These are phyloP conservation scores for Trichoderma sp. DNA, from an alignment of 2,329 filamentous ascomycete genomes.

Conservation along the genomic window DNA sequence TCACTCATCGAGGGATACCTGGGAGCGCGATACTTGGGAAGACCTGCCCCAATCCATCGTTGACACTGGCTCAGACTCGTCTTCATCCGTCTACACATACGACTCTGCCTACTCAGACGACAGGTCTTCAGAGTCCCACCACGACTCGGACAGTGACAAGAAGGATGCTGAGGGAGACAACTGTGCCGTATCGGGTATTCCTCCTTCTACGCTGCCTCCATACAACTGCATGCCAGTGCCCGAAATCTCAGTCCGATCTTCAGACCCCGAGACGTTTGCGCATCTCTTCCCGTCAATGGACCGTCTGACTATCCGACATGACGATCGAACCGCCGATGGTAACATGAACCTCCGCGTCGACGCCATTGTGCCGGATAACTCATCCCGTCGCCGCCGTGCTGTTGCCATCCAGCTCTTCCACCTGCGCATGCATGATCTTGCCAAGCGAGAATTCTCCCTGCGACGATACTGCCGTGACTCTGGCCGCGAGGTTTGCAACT, in stretches of 20 bases:
- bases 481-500: constrained; percentile 87
- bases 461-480: constrained; percentile 90
- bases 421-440: constrained; percentile 88
- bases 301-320: constrained; percentile 79
- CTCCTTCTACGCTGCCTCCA: constrained; percentile 49
- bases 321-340: constrained; percentile 84
- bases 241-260: constrained; percentile 62
- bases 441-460: constrained; percentile 82
- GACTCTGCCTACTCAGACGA: constrained; percentile 60
- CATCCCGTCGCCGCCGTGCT: constrained; percentile 42
- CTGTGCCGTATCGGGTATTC: constrained; percentile 39
- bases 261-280: constrained; percentile 78
- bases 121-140: constrained; percentile 16
- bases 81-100: constrained; percentile 72
- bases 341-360: constrained; percentile 96
- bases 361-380: constrained; percentile 62
- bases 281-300: constrained; percentile 82
- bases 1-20: constrained; percentile 18
- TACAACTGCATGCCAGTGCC: constrained; percentile 59
- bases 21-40: constrained; percentile 21
- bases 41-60: constrained; percentile 19
- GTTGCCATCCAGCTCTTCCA: constrained; percentile 76
- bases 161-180: constrained; percentile 23
- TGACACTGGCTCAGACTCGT: constrained; percentile 25
- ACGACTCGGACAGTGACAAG: constrained; percentile 30